phyloP scores from a whole-genome alignment of 805 yeast species.

The Candida dajiaensis region DNA sequence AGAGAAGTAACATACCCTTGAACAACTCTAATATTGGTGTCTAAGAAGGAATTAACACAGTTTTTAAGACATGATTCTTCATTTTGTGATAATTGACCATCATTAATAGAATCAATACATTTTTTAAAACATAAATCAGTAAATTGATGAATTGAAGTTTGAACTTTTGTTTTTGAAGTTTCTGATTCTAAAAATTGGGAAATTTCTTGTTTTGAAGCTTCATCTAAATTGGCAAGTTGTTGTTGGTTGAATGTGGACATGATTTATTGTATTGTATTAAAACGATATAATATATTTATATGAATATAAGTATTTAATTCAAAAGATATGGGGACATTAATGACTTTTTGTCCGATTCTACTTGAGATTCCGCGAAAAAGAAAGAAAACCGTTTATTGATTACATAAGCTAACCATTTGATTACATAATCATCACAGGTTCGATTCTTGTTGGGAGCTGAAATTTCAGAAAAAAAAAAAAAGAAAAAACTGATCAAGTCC shows the following conservation, averaged over 20 bases:
- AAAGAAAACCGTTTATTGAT: no score
- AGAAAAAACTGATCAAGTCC: no score
- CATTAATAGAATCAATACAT: slow-evolving; percentile 51
- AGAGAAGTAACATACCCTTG: slow-evolving; percentile 30
- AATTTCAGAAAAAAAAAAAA: no score
- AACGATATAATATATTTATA: no score
- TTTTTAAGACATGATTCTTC: slow-evolving; percentile 74
- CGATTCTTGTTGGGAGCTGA: no score
- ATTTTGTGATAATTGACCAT: slow-evolving; percentile 41
- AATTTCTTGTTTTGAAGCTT: slow-evolving; percentile 65
- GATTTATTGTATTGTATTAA: no score
- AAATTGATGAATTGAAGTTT: slow-evolving; percentile 78
- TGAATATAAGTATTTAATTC: no score
- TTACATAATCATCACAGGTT: no score
- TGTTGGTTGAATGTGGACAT: slow-evolving; percentile 31
- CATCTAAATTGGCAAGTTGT: slow-evolving; percentile 49
- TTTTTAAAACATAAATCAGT: slow-evolving; percentile 89
- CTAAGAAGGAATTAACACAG: slow-evolving; percentile 82
- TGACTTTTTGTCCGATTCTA: no score
- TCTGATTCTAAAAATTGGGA: slow-evolving; percentile 74
- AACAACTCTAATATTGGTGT: slow-evolving; percentile 81
- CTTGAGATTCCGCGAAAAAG: no score
- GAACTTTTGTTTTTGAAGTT: slow-evolving; percentile 82
- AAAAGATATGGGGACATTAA: no score
- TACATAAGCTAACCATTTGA: no score